These are phyloP conservation scores for Chalciporus sphaerocephalus DNA, from an alignment of 768 basidiomycete genomes.

Conservation along the genomic window DNA sequence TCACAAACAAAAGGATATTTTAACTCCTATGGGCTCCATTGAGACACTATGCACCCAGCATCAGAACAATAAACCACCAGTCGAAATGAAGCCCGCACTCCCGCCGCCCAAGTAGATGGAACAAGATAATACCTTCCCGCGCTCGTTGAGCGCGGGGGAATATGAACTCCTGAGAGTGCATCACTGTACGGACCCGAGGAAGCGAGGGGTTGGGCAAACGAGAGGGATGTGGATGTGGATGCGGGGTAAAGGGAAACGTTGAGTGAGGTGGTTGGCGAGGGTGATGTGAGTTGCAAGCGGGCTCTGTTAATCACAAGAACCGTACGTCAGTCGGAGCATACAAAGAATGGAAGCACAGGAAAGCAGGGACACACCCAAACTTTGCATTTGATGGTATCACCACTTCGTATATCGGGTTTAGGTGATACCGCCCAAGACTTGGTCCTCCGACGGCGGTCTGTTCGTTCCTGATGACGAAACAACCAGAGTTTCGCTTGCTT, in stretches of 20 bases:
- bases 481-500: neutral
- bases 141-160: conserved; percentile 45
- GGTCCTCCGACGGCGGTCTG: conserved; percentile 66
- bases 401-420: conserved; percentile 69
- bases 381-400: conserved; percentile 48
- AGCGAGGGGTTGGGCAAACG: conserved; percentile 40
- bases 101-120: conserved; percentile 69
- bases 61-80: conserved; percentile 56
- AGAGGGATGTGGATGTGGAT: conserved; percentile 10
- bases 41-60: conserved; percentile 23
- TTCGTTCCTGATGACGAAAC: conserved; percentile 42
- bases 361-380: conserved; percentile 45
- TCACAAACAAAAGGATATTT: too few species aligned
- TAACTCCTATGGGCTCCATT: neutral
- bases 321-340: neutral
- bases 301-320: conserved; percentile 41
- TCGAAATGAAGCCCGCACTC: conserved; percentile 52
- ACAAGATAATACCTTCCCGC: conserved; percentile 67
- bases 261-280: conserved; percentile 42
- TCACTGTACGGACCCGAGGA: conserved; percentile 85
- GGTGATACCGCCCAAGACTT: conserved; percentile 55
- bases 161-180: conserved; percentile 65
- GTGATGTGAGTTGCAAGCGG: conserved; percentile 58
- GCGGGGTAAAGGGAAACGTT: conserved; percentile 58
- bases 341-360: conserved; percentile 18